phyloP scores from a whole-genome alignment of 1,284 basidiomycete species.

The Gymnopus androsaceus region DNA sequence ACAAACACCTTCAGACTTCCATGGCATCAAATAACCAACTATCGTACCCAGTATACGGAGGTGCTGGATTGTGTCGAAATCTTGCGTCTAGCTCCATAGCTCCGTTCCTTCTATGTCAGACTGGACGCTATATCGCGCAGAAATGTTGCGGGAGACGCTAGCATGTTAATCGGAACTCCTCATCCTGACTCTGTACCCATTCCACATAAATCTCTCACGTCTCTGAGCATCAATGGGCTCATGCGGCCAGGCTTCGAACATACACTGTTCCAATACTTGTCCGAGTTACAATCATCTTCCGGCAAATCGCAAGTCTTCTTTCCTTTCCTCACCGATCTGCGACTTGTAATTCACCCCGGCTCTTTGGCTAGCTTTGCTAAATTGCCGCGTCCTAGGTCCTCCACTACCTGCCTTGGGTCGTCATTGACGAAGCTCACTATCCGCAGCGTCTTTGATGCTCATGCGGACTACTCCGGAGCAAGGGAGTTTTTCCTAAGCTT shows the following conservation, averaged over 20 bases:
- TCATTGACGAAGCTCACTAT: neutral
- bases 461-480: neutral
- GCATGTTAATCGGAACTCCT: too few species aligned
- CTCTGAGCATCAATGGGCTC: neutral
- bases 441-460: neutral
- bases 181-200: neutral
- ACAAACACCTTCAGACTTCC: neutral
- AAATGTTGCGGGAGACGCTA: neutral
- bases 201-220: neutral
- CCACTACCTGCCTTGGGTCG: neutral
- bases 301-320: neutral
- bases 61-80: neutral
- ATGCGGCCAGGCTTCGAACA: neutral
- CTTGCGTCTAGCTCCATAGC: neutral
- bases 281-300: neutral
- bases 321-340: neutral
- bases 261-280: neutral
- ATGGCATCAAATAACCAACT: neutral
- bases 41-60: neutral
- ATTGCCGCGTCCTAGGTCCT: neutral
- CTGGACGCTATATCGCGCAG: neutral
- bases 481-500: neutral
- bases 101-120: neutral
- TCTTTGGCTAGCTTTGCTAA: neutral
- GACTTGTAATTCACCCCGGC: neutral